These are phyloP conservation scores for Leptographium wingfieldii DNA, from an alignment of 2,329 filamentous ascomycete genomes.

Conservation along the genomic window DNA sequence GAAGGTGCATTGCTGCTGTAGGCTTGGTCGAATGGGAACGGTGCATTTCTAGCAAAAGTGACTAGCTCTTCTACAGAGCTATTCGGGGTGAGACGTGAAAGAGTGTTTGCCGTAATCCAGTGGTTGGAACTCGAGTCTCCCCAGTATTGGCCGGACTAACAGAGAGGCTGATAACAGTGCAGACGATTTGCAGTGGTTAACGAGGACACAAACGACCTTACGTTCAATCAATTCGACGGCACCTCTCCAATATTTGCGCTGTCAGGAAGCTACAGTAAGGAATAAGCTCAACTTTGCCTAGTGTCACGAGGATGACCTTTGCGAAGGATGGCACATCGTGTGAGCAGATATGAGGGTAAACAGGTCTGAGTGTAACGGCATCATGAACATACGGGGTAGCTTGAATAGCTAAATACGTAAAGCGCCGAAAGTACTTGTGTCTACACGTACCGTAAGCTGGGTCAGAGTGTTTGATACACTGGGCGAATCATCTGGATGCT, in stretches of 20 bases:
- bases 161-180: neutral
- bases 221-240: conserved; percentile 6
- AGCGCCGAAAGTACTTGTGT: conserved; percentile 7
- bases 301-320: conserved; percentile 3
- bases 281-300: conserved; percentile 1
- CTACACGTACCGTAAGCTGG: conserved; percentile 1
- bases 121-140: conserved; percentile 40
- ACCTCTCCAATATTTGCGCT: neutral
- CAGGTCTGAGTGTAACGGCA: neutral
- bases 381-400: conserved; percentile 4
- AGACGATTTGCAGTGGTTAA: neutral
- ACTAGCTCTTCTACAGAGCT: conserved; percentile 41
- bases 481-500: conserved; percentile 4
- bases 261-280: neutral
- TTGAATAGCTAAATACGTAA: conserved; percentile 4
- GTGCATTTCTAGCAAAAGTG: conserved; percentile 38
- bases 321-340: neutral
- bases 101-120: conserved; percentile 35
- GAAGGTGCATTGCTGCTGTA: conserved; percentile 34
- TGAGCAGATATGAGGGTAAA: neutral
- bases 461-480: conserved; percentile 5
- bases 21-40: conserved; percentile 39
- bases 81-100: conserved; percentile 40
- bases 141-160: conserved; percentile 38
- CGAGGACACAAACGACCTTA: neutral